Percentiles rank a stretch among this genome's conserved stretches.
Evolutionary conservation across 148 eudicot species (phyloP).

Genomic region (Cornus kousa): DNA sequence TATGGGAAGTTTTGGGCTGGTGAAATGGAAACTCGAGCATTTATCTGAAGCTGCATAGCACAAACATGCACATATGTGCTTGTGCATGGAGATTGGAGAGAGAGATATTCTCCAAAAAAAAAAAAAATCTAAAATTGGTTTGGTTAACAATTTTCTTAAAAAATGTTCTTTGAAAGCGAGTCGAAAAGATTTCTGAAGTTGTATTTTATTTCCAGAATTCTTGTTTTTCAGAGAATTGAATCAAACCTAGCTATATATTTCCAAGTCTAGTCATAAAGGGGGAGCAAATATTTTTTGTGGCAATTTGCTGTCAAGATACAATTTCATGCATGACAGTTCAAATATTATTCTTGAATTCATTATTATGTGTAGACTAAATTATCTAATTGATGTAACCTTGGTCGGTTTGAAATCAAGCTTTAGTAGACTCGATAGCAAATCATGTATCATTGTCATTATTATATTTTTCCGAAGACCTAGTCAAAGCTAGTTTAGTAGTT

Average conservation of each 20-base stretch:
- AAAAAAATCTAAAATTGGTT: too few relatives aligned
- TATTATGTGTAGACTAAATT: background rate
- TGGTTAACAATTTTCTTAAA: too few relatives aligned
- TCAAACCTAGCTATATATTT: too few relatives aligned
- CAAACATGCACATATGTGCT: background rate
- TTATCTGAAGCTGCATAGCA: background rate
- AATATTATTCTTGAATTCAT: background rate
- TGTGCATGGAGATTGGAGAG: background rate
- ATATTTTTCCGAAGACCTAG: background rate
- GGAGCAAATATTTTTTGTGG: background rate
- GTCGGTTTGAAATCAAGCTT: slow-evolving; percentile 2
- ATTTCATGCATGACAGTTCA: background rate
- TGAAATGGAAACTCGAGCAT: background rate
- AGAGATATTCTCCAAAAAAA: background rate
- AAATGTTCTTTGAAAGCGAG: too few relatives aligned
- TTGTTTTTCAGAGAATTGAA: too few relatives aligned
- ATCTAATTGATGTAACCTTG: background rate
- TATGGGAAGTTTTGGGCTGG: too few relatives aligned
- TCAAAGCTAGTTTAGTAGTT: background rate
- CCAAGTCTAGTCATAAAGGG: background rate
- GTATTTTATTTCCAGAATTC: too few relatives aligned
- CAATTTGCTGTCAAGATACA: background rate
- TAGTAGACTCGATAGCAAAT: background rate
- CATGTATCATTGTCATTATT: background rate
- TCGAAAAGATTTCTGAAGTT: too few relatives aligned